A percentile compares a stretch with the other conserved stretches of the same genome.
Conservation (phyloP, 2,329 filamentous ascomycete species). For the Dactylonectria estremocensis region DNA sequence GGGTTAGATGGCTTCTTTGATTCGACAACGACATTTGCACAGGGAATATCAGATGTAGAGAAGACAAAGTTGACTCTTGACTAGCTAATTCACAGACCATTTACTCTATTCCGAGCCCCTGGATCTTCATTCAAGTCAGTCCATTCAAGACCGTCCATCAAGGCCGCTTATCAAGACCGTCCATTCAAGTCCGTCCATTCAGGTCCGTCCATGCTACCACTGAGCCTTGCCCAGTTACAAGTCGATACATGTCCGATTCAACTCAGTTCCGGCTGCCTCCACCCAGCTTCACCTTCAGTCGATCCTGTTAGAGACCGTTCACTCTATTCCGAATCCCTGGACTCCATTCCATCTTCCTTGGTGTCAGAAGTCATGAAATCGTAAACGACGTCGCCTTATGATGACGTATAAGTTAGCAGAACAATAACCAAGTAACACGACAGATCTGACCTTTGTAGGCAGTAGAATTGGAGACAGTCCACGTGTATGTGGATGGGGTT, state of each 20-base stretch:
- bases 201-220: neutral
- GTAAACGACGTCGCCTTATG: slow-evolving; percentile 35
- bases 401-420: neutral
- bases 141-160: neutral
- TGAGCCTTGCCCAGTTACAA: no score
- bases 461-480: slow-evolving; percentile 28
- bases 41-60: neutral
- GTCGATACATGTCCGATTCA: no score
- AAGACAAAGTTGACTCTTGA: neutral
- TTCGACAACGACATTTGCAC: neutral
- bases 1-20: neutral
- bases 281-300: neutral
- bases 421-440: neutral
- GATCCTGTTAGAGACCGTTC: no score
- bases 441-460: slow-evolving; percentile 35
- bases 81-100: neutral
- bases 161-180: neutral
- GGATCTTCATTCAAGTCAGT: no score
- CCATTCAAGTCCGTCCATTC: neutral
- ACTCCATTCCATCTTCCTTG: slow-evolving; percentile 35
- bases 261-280: neutral
- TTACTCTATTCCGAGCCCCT: neutral
- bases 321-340: no score
- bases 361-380: slow-evolving; percentile 41
- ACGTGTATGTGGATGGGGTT: slow-evolving; percentile 32